A percentile compares a stretch with the other conserved stretches of the same genome.
phyloP scores from a whole-genome alignment of 352 stramenopile species.

The Pythium utonaiense region DNA sequence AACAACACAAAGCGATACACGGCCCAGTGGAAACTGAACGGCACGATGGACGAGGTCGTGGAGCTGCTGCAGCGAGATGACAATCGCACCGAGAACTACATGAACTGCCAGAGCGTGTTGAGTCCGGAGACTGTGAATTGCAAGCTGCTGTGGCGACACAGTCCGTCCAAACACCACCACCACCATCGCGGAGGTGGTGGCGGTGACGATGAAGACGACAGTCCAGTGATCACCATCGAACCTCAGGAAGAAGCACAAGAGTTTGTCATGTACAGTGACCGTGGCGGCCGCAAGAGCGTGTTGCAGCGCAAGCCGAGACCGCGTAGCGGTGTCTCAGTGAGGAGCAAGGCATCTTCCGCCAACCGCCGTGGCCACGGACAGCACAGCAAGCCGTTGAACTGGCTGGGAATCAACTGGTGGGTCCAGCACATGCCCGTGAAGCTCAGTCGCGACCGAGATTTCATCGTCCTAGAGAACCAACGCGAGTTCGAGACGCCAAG shows the following conservation, averaged over 20 bases:
- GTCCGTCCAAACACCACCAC: background rate
- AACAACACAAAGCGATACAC: slow-evolving; percentile 13
- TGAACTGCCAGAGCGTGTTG: slow-evolving; percentile 13
- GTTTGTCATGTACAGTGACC: background rate
- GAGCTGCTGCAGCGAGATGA: slow-evolving; percentile 20
- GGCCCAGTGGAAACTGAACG: slow-evolving; percentile 16
- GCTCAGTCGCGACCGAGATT: slow-evolving; percentile 22
- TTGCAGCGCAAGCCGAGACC: background rate
- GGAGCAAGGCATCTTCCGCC: background rate
- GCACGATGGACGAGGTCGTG: slow-evolving; percentile 21
- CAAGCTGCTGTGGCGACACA: slow-evolving; percentile 18
- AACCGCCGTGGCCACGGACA: background rate
- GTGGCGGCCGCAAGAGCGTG: background rate
- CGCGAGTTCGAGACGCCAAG: slow-evolving; percentile 13
- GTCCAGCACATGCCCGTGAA: slow-evolving; percentile 27
- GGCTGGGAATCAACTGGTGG: slow-evolving; percentile 28
- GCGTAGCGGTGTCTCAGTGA: background rate
- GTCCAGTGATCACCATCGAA: slow-evolving; percentile 4
- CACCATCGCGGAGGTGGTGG: background rate
- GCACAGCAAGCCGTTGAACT: background rate
- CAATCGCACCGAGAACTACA: slow-evolving; percentile 5
- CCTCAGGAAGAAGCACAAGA: slow-evolving; percentile 2
- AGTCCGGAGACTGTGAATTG: slow-evolving; percentile 22
- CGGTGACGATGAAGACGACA: slow-evolving; percentile 6
- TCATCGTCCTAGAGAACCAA: slow-evolving; percentile 22